These are phyloP conservation scores for Yamadazyma sp. DNA, from an alignment of 1,139 yeast genomes.

Conservation along the genomic window DNA sequence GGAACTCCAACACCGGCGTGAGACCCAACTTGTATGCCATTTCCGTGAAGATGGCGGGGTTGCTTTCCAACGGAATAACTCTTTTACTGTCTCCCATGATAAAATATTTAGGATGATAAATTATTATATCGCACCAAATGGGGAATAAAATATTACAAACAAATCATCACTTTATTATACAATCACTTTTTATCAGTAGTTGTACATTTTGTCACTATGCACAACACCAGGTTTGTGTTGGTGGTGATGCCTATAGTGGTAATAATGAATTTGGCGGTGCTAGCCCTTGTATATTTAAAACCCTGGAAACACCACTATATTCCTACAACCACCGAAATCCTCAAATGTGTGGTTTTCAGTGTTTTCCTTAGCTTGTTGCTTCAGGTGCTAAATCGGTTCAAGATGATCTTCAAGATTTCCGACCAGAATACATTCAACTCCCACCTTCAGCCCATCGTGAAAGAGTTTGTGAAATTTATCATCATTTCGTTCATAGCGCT, in stretches of 20 bases:
- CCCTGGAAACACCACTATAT: slow-evolving; percentile 7
- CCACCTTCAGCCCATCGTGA: slow-evolving; percentile 14
- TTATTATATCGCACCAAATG: neutral
- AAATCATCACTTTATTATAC: too few relatives aligned
- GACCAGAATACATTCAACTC: slow-evolving; percentile 10
- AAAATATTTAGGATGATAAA: too few relatives aligned
- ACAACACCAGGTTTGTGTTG: neutral
- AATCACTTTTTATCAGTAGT: too few relatives aligned
- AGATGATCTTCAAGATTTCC: slow-evolving; percentile 12
- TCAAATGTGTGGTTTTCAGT: slow-evolving; percentile 13
- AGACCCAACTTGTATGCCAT: slow-evolving; percentile 72
- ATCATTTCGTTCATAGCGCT: slow-evolving; percentile 15
- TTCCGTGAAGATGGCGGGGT: slow-evolving; percentile 79
- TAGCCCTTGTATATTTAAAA: neutral
- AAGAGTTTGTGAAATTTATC: slow-evolving; percentile 13
- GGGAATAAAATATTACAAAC: neutral
- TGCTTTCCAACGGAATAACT: slow-evolving; percentile 87
- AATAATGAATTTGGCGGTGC: neutral
- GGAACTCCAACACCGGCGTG: slow-evolving; percentile 57
- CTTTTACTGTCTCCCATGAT: slow-evolving; percentile 13
- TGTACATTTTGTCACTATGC: too few relatives aligned
- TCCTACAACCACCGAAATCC: slow-evolving; percentile 8
- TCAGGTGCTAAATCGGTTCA: slow-evolving; percentile 10
- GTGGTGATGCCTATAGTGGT: slow-evolving; percentile 2
- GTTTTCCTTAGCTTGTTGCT: slow-evolving; percentile 9